phyloP scores from a whole-genome alignment of 768 basidiomycete genomes.

The Boletus pseudo-olivaceus region DNA sequence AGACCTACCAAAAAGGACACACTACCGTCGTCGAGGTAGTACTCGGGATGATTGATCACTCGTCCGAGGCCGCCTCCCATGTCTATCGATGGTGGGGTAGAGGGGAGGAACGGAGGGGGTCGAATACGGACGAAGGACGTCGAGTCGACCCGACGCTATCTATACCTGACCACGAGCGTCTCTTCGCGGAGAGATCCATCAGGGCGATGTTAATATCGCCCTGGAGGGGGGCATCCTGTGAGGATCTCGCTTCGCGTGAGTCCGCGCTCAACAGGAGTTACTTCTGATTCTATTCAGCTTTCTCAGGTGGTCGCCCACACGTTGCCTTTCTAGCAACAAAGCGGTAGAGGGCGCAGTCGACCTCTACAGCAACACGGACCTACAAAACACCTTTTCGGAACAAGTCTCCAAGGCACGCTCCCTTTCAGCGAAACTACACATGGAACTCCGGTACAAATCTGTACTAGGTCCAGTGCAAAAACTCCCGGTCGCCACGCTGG shows the following conservation, averaged over 20 bases:
- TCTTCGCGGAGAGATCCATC: slow-evolving; percentile 19
- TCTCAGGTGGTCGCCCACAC: slow-evolving; percentile 4
- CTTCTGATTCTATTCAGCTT: not conserved
- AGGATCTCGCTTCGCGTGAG: slow-evolving; percentile 8
- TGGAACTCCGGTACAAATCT: not conserved
- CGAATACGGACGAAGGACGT: not conserved
- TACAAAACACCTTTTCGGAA: slow-evolving; percentile 12
- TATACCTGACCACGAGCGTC: slow-evolving; percentile 13
- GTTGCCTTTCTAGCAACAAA: not conserved
- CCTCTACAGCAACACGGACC: slow-evolving; percentile 20
- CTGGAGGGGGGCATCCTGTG: slow-evolving; percentile 3
- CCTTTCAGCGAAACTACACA: slow-evolving; percentile 6
- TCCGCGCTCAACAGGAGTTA: not conserved
- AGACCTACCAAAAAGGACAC: slow-evolving; percentile 18
- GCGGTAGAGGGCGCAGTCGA: slow-evolving; percentile 7
- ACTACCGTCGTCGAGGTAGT: slow-evolving; percentile 13
- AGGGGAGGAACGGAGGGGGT: not conserved
- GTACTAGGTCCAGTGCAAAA: not conserved
- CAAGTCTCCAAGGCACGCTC: not conserved
- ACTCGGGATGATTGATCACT: not conserved
- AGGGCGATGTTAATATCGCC: slow-evolving; percentile 1
- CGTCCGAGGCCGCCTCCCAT: slow-evolving; percentile 17
- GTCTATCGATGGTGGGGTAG: not conserved
- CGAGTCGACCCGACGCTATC: slow-evolving; percentile 12
- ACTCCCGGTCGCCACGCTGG: not conserved